A percentile compares a stretch with the other conserved stretches of the same genome.
Evolutionary conservation across 1,139 yeast genomes (phyloP).

Genomic region (Debaryomyces sp.): DNA sequence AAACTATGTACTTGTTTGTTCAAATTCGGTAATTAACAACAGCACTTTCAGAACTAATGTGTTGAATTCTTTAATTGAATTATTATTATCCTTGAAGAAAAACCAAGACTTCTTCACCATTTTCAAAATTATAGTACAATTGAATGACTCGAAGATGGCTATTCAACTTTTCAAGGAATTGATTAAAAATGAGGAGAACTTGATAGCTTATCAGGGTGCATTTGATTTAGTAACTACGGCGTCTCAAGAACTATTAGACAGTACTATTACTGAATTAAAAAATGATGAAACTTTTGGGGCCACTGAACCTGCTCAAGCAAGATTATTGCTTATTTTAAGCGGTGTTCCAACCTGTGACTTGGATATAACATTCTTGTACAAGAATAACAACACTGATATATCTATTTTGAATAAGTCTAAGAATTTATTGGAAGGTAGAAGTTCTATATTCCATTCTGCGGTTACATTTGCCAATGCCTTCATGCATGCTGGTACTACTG

Average conservation of each 20-base stretch:
- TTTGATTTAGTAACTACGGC: conserved; percentile 93
- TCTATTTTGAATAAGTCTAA: conserved; percentile 82
- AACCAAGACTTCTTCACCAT: conserved; percentile 81
- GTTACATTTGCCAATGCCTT: conserved; percentile 94
- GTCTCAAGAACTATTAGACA: conserved; percentile 84
- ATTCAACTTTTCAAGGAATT: conserved; percentile 65
- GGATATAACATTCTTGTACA: conserved; percentile 83
- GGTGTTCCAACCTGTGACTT: conserved; percentile 96
- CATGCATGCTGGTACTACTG: conserved; percentile 96
- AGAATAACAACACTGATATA: conserved; percentile 86
- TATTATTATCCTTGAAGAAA: conserved; percentile 57
- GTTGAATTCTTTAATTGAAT: conserved; percentile 61
- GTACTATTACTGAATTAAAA: conserved; percentile 51
- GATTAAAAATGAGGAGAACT: conserved; percentile 40
- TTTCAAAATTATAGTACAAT: conserved; percentile 84
- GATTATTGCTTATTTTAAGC: conserved; percentile 70
- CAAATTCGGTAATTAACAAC: conserved; percentile 62
- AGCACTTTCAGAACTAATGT: conserved; percentile 67
- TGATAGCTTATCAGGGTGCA: conserved; percentile 89
- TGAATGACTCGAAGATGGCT: conserved; percentile 77
- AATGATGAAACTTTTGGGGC: conserved; percentile 42
- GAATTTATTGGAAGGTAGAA: conserved; percentile 83
- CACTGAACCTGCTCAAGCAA: conserved; percentile 33
- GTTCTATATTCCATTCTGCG: conserved; percentile 93
- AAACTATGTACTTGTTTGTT: conserved; percentile 76